These are phyloP conservation scores for Azolla pinnata DNA, from an alignment of 75 land plant genomes.

Conservation along the genomic window DNA sequence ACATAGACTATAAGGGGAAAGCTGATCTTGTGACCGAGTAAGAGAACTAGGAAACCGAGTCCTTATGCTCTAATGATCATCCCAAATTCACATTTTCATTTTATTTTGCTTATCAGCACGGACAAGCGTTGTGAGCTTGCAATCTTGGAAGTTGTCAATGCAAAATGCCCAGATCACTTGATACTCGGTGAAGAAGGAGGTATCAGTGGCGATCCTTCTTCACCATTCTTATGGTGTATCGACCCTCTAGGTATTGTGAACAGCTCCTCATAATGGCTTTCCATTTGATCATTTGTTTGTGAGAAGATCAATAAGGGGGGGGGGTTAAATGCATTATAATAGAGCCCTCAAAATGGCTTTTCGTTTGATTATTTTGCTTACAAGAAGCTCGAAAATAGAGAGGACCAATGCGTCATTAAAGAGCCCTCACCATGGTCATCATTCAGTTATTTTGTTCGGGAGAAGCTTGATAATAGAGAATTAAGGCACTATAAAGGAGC, in stretches of 20 bases:
- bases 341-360: too few relatives aligned
- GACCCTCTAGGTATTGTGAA: conserved; percentile 98
- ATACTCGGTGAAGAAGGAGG: conserved; percentile 98
- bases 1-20: conserved; percentile 71
- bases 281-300: too few relatives aligned
- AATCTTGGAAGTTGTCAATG: conserved; percentile 60
- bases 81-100: background rate
- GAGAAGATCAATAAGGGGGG: too few relatives aligned
- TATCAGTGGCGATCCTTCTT: conserved; percentile 69
- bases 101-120: conserved; percentile 47
- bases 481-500: too few relatives aligned
- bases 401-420: too few relatives aligned
- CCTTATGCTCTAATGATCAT: background rate
- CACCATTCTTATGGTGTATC: conserved; percentile 97
- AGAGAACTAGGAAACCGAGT: conserved; percentile 6
- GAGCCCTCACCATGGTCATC: too few relatives aligned
- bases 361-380: too few relatives aligned
- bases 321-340: too few relatives aligned
- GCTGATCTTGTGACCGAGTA: conserved; percentile 98
- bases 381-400: too few relatives aligned
- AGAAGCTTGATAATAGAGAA: too few relatives aligned
- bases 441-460: too few relatives aligned
- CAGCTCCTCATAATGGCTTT: too few relatives aligned
- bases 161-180: conserved; percentile 65
- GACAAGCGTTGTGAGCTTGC: conserved; percentile 75